A percentile compares a stretch with the other conserved stretches of the same genome.
phyloP scores from a whole-genome alignment of 768 basidiomycete genomes.

The Hortiboletus campestris region DNA sequence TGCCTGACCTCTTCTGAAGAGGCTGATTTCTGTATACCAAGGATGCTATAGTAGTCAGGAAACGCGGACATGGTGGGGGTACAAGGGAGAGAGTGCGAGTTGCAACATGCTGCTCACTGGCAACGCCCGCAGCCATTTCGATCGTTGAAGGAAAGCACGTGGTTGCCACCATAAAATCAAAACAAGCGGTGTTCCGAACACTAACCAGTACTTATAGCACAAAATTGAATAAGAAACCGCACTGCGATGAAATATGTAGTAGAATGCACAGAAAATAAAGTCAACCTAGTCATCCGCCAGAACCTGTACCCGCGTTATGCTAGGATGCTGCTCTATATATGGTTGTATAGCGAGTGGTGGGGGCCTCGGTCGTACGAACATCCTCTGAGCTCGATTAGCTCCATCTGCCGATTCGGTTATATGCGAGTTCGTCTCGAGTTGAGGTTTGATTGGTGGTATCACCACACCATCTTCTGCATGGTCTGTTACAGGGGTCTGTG shows the following conservation, averaged over 20 bases:
- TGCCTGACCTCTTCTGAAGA: slow-evolving; percentile 69
- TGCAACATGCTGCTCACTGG: slow-evolving; percentile 12
- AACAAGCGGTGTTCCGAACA: neutral
- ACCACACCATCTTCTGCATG: slow-evolving; percentile 25
- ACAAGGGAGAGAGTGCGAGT: slow-evolving; percentile 4
- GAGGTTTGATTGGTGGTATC: slow-evolving; percentile 23
- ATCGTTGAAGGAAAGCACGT: slow-evolving; percentile 16
- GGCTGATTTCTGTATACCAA: slow-evolving; percentile 53
- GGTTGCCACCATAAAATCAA: slow-evolving; percentile 1
- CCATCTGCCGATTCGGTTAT: slow-evolving; percentile 13
- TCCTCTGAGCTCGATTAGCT: slow-evolving; percentile 17
- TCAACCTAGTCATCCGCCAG: slow-evolving; percentile 14
- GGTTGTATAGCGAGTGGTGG: slow-evolving; percentile 35
- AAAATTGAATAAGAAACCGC: neutral
- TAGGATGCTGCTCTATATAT: slow-evolving; percentile 6
- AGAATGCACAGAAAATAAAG: neutral
- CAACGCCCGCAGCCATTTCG: slow-evolving; percentile 3
- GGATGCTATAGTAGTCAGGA: slow-evolving; percentile 76
- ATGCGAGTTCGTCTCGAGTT: slow-evolving; percentile 34
- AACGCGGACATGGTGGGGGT: slow-evolving; percentile 61
- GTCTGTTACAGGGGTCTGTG: slow-evolving; percentile 10
- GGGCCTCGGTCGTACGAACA: slow-evolving; percentile 42
- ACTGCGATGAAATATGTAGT: neutral
- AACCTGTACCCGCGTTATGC: slow-evolving; percentile 10
- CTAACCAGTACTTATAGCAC: neutral